Evolutionary conservation across 768 basidiomycete species (phyloP).

Genomic region (Cubamyces sp.): DNA sequence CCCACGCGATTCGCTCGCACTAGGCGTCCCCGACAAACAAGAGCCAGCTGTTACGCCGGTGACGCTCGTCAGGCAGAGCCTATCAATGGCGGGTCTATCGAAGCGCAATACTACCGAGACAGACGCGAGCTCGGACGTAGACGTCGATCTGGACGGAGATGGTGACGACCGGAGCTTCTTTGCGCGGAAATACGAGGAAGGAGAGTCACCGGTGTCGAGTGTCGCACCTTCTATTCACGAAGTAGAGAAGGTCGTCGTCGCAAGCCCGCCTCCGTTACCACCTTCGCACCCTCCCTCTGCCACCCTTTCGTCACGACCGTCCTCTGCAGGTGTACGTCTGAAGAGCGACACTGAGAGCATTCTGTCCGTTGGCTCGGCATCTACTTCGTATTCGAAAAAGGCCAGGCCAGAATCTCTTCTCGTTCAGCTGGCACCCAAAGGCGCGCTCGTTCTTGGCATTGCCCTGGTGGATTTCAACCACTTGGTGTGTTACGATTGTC

Average conservation of each 20-base stretch:
- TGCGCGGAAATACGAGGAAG: conserved; percentile 42
- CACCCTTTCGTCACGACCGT: conserved; percentile 40
- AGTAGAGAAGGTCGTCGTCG: conserved; percentile 37
- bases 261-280: conserved; percentile 24
- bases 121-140: conserved; percentile 48
- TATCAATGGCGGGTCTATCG: conserved; percentile 24
- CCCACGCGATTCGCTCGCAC: conserved; percentile 38
- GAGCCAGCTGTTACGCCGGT: conserved; percentile 30
- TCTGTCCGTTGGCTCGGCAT: conserved; percentile 63
- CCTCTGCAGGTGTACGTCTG: conserved; percentile 50
- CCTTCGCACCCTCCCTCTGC: conserved; percentile 21
- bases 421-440: conserved; percentile 58
- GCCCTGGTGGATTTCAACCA: conserved; percentile 97
- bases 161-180: conserved; percentile 57
- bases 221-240: conserved; percentile 52
- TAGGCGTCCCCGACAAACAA: conserved; percentile 21
- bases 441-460: conserved; percentile 78
- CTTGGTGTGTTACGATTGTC: conserved; percentile 55
- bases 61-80: conserved; percentile 28
- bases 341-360: conserved; percentile 54
- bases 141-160: conserved; percentile 36
- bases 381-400: conserved; percentile 62
- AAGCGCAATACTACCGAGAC: conserved; percentile 45
- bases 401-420: conserved; percentile 80
- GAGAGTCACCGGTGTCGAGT: conserved; percentile 57